phyloP scores from a whole-genome alignment of 441 rosid genomes.

The Erodium moschatum region DNA sequence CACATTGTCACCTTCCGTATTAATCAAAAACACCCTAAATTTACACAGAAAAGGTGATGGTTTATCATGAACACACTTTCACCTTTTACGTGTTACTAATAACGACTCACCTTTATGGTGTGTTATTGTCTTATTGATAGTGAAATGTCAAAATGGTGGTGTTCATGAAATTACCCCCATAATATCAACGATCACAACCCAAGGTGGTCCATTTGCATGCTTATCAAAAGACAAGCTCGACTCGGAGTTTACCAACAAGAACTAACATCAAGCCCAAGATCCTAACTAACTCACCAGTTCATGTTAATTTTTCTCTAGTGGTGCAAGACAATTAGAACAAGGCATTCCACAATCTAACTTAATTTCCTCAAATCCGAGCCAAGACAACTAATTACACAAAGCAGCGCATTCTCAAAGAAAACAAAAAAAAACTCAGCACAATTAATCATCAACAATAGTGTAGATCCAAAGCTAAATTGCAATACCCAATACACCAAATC shows the following conservation, averaged over 20 bases:
- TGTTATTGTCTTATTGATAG: too few species aligned
- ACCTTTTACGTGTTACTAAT: too few species aligned
- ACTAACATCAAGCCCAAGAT: background rate
- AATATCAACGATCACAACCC: background rate
- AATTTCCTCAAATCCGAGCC: background rate
- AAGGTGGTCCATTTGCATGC: background rate
- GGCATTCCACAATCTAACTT: background rate
- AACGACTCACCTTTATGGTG: too few species aligned
- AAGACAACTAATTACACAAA: background rate
- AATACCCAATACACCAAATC: background rate
- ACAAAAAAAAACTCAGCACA: background rate
- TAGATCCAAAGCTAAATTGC: background rate
- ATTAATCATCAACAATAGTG: background rate
- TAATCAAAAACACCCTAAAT: too few species aligned
- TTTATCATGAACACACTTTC: too few species aligned
- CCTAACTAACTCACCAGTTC: background rate
- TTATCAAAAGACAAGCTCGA: background rate
- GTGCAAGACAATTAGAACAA: background rate
- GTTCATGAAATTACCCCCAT: too few species aligned
- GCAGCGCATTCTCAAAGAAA: slow-evolving; percentile 2
- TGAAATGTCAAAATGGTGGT: too few species aligned
- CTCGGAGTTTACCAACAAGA: background rate
- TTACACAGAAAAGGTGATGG: too few species aligned
- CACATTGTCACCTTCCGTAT: too few species aligned
- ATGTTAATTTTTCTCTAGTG: too few species aligned